phyloP scores from a whole-genome alignment of 768 basidiomycete species.

The Hysterangium stoloniferum region DNA sequence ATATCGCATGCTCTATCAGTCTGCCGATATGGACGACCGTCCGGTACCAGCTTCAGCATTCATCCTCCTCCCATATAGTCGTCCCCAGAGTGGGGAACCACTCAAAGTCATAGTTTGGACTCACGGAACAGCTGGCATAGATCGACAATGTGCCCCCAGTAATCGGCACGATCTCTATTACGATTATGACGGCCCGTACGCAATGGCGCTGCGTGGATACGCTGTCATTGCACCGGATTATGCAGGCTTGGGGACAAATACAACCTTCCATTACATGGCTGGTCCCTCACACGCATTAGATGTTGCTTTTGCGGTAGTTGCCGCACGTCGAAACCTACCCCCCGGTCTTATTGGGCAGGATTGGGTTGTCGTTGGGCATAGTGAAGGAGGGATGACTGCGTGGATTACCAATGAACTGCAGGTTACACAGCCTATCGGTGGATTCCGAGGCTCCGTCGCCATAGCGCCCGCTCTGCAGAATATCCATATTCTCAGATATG shows the following conservation, averaged over 20 bases:
- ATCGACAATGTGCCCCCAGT: neutral
- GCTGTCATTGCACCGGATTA: neutral
- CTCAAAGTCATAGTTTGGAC: neutral
- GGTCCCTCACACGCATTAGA: neutral
- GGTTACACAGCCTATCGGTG: neutral
- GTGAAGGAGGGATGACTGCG: neutral
- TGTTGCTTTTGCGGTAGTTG: neutral
- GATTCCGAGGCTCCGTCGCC: slow-evolving; percentile 1
- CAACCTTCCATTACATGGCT: neutral
- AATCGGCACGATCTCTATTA: neutral
- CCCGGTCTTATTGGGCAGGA: neutral
- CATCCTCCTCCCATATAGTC: neutral
- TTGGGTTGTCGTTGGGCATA: neutral
- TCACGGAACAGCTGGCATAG: neutral
- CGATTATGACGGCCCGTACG: neutral
- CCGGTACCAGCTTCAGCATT: neutral
- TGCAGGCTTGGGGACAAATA: neutral
- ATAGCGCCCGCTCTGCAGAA: slow-evolving; percentile 2
- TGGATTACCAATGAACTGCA: neutral
- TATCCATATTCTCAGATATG: neutral
- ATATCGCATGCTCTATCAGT: neutral
- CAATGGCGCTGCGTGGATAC: neutral
- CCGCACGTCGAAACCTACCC: neutral
- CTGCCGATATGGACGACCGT: neutral
- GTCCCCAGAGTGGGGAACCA: neutral